A percentile compares a stretch with the other conserved stretches of the same genome.
Conservation (phyloP, 169 alveolate species). For the Plasmodium adleri region DNA sequence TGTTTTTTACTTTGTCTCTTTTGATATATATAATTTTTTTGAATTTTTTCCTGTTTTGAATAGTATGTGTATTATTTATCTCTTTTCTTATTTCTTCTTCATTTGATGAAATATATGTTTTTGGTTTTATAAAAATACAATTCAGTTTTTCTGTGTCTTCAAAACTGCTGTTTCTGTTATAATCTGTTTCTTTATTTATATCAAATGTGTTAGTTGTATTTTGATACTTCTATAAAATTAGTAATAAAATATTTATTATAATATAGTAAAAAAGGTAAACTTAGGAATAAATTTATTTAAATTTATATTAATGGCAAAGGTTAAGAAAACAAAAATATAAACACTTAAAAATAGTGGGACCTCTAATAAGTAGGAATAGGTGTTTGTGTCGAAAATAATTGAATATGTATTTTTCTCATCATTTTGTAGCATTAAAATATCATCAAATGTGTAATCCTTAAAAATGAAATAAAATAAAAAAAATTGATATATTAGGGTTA, state of each 20-base stretch:
- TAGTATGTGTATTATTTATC: constrained; percentile 20
- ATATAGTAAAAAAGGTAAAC: background rate
- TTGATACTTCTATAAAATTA: constrained; percentile 29
- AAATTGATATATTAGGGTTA: background rate
- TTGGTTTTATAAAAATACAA: constrained; percentile 62
- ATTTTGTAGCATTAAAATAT: constrained; percentile 33
- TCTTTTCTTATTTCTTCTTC: constrained; percentile 60
- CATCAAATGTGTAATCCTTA: constrained; percentile 59
- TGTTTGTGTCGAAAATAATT: constrained; percentile 31
- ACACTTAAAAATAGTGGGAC: background rate
- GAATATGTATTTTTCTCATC: constrained; percentile 31
- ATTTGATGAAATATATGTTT: constrained; percentile 31
- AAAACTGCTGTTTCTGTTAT: background rate
- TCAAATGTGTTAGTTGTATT: background rate
- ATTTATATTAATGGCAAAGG: background rate
- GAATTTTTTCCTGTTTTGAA: constrained; percentile 53
- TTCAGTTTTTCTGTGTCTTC: constrained; percentile 21
- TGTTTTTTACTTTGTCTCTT: constrained; percentile 13
- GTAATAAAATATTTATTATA: background rate
- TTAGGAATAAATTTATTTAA: background rate
- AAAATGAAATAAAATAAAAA: background rate
- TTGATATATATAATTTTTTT: constrained; percentile 54
- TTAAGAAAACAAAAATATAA: background rate
- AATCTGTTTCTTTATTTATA: constrained; percentile 2
- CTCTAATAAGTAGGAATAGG: constrained; percentile 35